Percentiles rank a stretch among this genome's conserved stretches.
These are phyloP conservation scores for Cichorium intybus DNA, from an alignment of 140 eudicot species.

Conservation along the genomic window DNA sequence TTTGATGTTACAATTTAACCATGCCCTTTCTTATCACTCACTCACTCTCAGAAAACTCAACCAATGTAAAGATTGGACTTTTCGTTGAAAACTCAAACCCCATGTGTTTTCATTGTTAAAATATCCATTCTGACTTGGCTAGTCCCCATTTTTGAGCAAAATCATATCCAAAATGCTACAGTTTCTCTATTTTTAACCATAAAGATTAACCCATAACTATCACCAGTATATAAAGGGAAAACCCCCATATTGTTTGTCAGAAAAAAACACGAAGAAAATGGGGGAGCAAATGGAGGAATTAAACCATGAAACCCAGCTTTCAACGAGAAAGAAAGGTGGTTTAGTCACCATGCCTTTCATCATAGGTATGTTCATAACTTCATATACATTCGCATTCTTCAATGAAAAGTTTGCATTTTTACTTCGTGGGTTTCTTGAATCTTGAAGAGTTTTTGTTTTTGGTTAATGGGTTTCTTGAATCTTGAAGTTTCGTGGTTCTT, in stretches of 20 bases:
- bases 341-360: slow-evolving; percentile 86
- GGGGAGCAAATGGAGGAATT: slow-evolving; percentile 28
- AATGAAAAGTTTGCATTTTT: too few species aligned
- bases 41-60: slow-evolving; percentile 30
- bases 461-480: slow-evolving; percentile 27
- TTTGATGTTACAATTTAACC: background rate
- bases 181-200: slow-evolving; percentile 2
- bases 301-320: slow-evolving; percentile 26
- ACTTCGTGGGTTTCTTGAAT: too few species aligned
- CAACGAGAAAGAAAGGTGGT: slow-evolving; percentile 63
- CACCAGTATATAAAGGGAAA: slow-evolving; percentile 32
- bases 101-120: slow-evolving; percentile 35
- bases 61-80: slow-evolving; percentile 37
- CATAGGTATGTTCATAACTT: slow-evolving; percentile 43
- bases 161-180: slow-evolving; percentile 28
- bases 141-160: slow-evolving; percentile 23
- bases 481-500: slow-evolving; percentile 24
- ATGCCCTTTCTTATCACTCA: slow-evolving; percentile 37
- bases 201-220: slow-evolving; percentile 26
- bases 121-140: slow-evolving; percentile 24
- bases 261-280: slow-evolving; percentile 15
- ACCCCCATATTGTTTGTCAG: slow-evolving; percentile 25
- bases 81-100: slow-evolving; percentile 35
- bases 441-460: background rate
- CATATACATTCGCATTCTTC: background rate